A percentile compares a stretch with the other conserved stretches of the same genome.
These are phyloP conservation scores for Colletotrichum sp. DNA, from an alignment of 2,329 filamentous ascomycete species.

Conservation along the genomic window DNA sequence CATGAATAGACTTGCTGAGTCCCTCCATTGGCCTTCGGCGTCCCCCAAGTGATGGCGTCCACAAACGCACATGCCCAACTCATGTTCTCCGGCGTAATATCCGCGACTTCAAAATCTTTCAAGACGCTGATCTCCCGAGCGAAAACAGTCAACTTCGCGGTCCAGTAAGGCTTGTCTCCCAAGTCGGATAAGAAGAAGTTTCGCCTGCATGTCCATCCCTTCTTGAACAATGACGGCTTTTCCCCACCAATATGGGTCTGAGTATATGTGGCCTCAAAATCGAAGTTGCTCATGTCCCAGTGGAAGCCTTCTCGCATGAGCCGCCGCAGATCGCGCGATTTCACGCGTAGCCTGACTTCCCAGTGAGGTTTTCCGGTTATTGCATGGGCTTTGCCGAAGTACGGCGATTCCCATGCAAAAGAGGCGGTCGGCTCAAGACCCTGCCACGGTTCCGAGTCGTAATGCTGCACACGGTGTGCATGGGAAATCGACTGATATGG, in stretches of 20 bases:
- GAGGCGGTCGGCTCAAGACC: neutral
- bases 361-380: neutral
- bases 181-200: neutral
- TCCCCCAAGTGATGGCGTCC: neutral
- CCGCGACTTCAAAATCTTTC: neutral
- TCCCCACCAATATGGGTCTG: neutral
- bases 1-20: neutral
- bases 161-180: neutral
- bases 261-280: neutral
- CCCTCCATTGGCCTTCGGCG: neutral
- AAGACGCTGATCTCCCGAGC: neutral
- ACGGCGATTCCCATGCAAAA: neutral
- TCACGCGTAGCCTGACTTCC: neutral
- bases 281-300: neutral
- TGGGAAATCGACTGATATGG: neutral
- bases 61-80: neutral
- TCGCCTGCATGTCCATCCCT: neutral
- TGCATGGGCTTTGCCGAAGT: neutral
- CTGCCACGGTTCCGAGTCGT: neutral
- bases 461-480: neutral
- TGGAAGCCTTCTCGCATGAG: neutral
- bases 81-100: neutral
- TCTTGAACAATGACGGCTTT: neutral
- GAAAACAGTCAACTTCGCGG: neutral
- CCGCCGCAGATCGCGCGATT: neutral